Evolutionary conservation across 345 rosid species (phyloP).

Genomic region (Eucalyptus grandis): DNA sequence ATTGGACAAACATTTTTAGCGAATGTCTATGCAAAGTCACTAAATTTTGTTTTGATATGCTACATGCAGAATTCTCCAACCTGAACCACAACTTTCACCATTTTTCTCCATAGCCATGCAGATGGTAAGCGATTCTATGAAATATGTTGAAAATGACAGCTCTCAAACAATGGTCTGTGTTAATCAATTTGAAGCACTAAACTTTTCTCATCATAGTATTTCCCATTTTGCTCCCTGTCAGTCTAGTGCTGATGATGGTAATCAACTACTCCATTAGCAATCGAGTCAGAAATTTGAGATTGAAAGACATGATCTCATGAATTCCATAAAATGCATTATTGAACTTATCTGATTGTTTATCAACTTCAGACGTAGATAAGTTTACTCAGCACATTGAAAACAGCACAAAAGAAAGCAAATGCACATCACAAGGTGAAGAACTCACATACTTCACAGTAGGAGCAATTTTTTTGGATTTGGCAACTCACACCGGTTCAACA

Average conservation of each 20-base stretch:
- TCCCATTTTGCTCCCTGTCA: not conserved
- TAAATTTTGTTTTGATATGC: not conserved
- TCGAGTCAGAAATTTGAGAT: not conserved
- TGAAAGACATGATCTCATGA: not conserved
- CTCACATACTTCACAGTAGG: constrained; percentile 63
- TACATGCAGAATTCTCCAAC: not conserved
- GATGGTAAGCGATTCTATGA: not conserved
- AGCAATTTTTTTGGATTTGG: constrained; percentile 58
- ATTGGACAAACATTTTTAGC: not conserved
- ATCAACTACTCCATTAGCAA: not conserved
- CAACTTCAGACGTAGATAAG: not conserved
- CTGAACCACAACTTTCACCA: not conserved
- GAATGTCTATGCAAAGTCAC: not conserved
- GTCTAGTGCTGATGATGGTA: not conserved
- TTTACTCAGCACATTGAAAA: not conserved
- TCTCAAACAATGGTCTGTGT: not conserved
- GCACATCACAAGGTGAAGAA: not conserved
- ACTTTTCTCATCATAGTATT: not conserved
- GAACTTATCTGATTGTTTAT: not conserved
- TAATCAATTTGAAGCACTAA: not conserved
- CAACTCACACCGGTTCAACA: constrained; percentile 83
- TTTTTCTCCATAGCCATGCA: not conserved
- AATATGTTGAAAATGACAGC: not conserved
- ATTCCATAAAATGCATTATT: not conserved
- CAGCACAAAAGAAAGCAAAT: not conserved